Evolutionary conservation across 208 protist species (phyloP), one percentile per base, ranked within the genome.

Genomic region (Trypanosoma vivax): DNA sequence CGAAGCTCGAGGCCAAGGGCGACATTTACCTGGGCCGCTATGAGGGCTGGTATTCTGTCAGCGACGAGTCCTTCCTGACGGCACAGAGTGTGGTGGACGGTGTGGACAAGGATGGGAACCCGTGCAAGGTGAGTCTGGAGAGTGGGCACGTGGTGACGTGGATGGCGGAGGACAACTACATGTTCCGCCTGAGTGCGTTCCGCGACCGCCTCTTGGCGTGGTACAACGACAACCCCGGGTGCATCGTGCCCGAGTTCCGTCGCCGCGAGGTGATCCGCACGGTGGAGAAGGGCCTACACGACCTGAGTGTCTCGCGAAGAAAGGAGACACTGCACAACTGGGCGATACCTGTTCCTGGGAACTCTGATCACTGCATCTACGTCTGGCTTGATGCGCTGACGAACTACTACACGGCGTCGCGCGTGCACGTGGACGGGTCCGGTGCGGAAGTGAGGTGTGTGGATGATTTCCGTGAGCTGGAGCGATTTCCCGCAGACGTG

Each of bases 371-470:
- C 63, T 92, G 88, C 46, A 98, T 99, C 56, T 99, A 99, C 73
- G 98, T 99, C 10, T 99, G 98, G 98, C 84, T 99, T 0, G 98
- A 99, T 69, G 98, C 98, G 0, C 84, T 99, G 1, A 95, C 93
- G 35, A 99, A 99, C 76, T 99, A 99, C 76, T 82, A 99, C 35
- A 99, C 97, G 9, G 88, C 63, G n/a, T 51, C 85, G 33, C 70
- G 55, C 28, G 69, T 70, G 31, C 58, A 60, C 14, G 46, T 75
- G 28, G 58, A 62, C 40, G 56, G 47, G 19, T 63, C 81, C 45
- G 73, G 73, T 33, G 65, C 46, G 23, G 64, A 81, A 37, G 35
- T 65, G n/a, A 25, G 52, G 11, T 51, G 79, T 33, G 56, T 73
- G 21, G 65, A 76, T 34, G 73, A 88, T 55, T 52, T 50, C 47